Base-by-base conservation (phyloP, 2,329 filamentous ascomycete genomes). In the Esteya vermicola region DNA sequence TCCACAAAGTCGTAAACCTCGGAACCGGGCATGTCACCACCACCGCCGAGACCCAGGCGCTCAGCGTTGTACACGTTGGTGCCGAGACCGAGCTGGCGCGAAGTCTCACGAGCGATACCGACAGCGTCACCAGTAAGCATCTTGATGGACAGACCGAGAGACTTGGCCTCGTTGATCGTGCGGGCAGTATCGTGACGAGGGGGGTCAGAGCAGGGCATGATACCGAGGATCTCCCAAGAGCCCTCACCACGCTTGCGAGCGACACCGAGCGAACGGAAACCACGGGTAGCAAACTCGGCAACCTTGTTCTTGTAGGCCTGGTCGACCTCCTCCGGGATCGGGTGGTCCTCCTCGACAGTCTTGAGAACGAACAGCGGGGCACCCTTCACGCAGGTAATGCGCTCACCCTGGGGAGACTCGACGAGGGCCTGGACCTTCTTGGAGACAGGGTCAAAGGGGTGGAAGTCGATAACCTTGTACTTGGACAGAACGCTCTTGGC, bases 111-210 rank as follows among this genome's bases (percentile, higher is more conserved):
- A 52, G 85, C 85, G 59, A 93, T 93, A 61, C 85, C 86, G 57
- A 93, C 85, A 50, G 86, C 85, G 58, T 93, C 85, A 72, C 85
- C 85, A 64, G 86, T 93, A 65, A 93, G 75, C 85, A 93, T 93
- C 73, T 93, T 93, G 65, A 93, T 86, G 51, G 81, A 86, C 46
- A 93, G 70, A 69, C 85, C 85, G 43, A 93, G 76, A 48, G 68
- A 72, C 71, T 91, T 89, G 55, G 85, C 85, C 63, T 93, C 85
- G 60, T 83, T 81, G 65, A 93, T 83, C 46, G 86, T 93, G 60
- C 84, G 83, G 53, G 79, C 84, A 51, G 86, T 93, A 56, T 93
- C 85, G 67, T 93, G 78, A 56, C 86, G 83, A 51, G 85, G 85
- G 52, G 86, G 86, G 60, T 93, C 85, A 53, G 80, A 85, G 72